Conservation (phyloP, 2,329 filamentous ascomycete genomes). For the Amphichorda felina region DNA sequence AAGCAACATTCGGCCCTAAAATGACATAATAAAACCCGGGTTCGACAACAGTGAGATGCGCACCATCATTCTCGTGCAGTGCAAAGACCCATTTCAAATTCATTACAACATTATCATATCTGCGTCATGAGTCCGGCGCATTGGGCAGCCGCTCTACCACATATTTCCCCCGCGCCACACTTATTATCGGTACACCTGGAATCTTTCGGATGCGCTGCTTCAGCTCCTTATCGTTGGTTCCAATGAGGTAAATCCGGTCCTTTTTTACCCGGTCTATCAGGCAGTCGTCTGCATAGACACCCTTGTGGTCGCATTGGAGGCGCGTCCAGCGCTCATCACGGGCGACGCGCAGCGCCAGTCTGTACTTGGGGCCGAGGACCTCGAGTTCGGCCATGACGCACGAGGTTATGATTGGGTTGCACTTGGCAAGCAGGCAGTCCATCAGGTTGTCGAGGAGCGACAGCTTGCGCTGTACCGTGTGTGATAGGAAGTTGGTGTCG, state of each 20-base stretch:
- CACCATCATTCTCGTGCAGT: too few species aligned
- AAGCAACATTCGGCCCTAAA: too few species aligned
- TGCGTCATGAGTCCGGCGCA: slow-evolving; percentile 2
- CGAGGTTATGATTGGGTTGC: slow-evolving; percentile 71
- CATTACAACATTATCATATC: not conserved
- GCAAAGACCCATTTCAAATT: too few species aligned
- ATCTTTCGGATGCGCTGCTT: slow-evolving; percentile 74
- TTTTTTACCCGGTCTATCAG: slow-evolving; percentile 64
- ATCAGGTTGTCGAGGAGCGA: slow-evolving; percentile 81
- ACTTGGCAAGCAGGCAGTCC: slow-evolving; percentile 88
- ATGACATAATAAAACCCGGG: too few species aligned
- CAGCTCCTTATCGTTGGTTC: slow-evolving; percentile 66
- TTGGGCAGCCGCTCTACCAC: slow-evolving; percentile 1
- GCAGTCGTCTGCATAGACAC: slow-evolving; percentile 73
- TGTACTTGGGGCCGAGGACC: slow-evolving; percentile 80
- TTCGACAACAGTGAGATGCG: too few species aligned
- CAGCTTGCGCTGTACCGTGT: slow-evolving; percentile 85
- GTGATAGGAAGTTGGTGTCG: slow-evolving; percentile 84
- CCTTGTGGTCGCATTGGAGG: slow-evolving; percentile 82
- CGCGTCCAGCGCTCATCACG: slow-evolving; percentile 82
- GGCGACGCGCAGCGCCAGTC: slow-evolving; percentile 75
- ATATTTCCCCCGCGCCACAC: slow-evolving; percentile 1
- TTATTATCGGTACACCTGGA: slow-evolving; percentile 20
- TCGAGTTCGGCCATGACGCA: slow-evolving; percentile 77
- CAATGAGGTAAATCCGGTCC: slow-evolving; percentile 67